Base-by-base conservation (phyloP, 1,284 basidiomycete species). In the Boletus sp. region DNA sequence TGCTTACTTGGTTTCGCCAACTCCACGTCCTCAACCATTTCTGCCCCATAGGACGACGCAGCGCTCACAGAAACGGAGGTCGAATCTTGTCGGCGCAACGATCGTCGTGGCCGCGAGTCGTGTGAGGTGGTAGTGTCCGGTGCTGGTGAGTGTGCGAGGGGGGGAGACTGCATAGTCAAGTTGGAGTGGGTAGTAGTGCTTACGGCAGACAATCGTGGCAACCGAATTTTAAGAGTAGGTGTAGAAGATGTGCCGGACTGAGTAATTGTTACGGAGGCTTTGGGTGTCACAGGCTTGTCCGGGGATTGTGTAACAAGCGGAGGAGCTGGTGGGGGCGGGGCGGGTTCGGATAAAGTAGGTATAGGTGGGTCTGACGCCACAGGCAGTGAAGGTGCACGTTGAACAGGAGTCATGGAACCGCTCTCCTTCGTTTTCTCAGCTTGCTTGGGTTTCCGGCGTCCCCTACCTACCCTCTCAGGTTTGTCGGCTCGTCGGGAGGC, bases 251-350 rank as follows among this genome's bases (percentile, higher is more conserved):
- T 52, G 22, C 49, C 46, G 3, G 64, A 65, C 29, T 69, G 67
- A 14, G 67, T 68, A 41, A 68, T 66, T 1, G 63, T 67, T 34
- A 68, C 57, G 12, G 64, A 65, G 10, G 67, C 59, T 44, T 69
- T 69, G 26, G 64, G 66, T 23, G 65, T 66, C 42, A 47, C 46
- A 25, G 67, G 67, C 26, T 65, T 64, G 32, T 52, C 22, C 8
- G 35, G 23, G 2, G 53, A 7, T 43, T 52, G 61, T 26, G 29
- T 19, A 40, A 52, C 40, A 36, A 48, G 43, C n/a, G 38, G 52
- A n/a, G 48, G 51, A 14, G 20, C 49, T 25, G 43, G 25, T 30
- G 48, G 48, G 1, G 36, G 47, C 20, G 47, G 43, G 20, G 27
- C 44, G n/a, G 48, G 45, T 29, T 61, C 61, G 10, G 52, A 44